Evolutionary conservation across 192 early-diverging fungal species (phyloP), one percentile per base, ranked within the genome.

Genomic region (Rhizoclosmatium sp.): DNA sequence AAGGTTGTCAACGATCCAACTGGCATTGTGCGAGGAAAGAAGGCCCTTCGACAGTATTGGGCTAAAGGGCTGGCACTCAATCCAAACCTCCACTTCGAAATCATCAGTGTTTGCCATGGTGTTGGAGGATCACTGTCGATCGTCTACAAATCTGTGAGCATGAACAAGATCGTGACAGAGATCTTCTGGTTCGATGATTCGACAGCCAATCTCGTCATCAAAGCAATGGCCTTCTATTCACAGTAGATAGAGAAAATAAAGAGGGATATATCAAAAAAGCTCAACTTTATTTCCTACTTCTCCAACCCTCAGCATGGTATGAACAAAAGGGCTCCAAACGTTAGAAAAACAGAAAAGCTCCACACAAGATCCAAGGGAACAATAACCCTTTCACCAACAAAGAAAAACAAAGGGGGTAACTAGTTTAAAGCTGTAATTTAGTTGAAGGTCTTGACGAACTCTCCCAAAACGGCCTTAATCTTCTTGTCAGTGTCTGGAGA

Each of bases 401-500:
- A 54, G 16, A 54, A 54, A 54, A 54, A 12, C 16, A 16, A 54
- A 54, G 16, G 51, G 16, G 51, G 51, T 12, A 54, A 54, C 31
- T 31, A 31, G 31, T 31, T 31, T 31, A 31, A 31, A 31, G 31
- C 31, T 31, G 31, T 31, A 54, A 54, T 54, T 62, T 62, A 78
- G 58, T 58, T 65, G 82, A 88, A 88, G 58, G 75, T 69, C 82
- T 85, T 85, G 60, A 75, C 74, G 64, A 88, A 88, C 46, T 85
- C 83, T 47, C 83, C 83, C 31, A 88, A 75, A n/a, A 97, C 91
- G 83, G 90, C 87, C 83, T 94, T 95, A 78, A 99, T 95, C 94
- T 98, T 96, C 85, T 88, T 92, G 72, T 98, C 95, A 60, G 92
- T 92, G 61, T 95, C 95, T 67, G 94, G 90, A 85, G 89, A 93